Evolutionary conservation across 2,329 filamentous ascomycete genomes (phyloP).

Genomic region (Alternaria sp.): DNA sequence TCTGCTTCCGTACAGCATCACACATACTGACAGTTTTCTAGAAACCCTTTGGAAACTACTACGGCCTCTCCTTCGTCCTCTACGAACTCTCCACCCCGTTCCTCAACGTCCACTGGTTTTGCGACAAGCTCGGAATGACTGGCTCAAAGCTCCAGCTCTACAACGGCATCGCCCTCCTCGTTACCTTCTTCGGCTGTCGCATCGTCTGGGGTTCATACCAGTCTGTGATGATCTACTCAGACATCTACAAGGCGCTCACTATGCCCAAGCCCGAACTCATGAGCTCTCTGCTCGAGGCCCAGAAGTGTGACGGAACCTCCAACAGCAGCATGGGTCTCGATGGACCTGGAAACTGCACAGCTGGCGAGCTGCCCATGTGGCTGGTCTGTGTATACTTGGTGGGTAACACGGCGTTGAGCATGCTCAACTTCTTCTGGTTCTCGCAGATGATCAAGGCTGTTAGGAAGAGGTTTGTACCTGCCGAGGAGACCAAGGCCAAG

Average conservation of each 20-base stretch:
- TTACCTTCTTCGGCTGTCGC: constrained; percentile 76
- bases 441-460: constrained; percentile 84
- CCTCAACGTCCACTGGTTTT: constrained; percentile 89
- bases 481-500: constrained; percentile 20
- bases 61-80: constrained; percentile 78
- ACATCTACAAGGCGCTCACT: constrained; percentile 63
- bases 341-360: constrained; percentile 24
- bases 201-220: constrained; percentile 79
- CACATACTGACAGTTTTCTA: constrained; percentile 46
- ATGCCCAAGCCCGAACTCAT: constrained; percentile 20
- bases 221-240: constrained; percentile 67
- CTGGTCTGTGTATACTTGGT: constrained; percentile 71
- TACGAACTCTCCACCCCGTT: constrained; percentile 87
- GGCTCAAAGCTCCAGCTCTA: constrained; percentile 75
- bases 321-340: constrained; percentile 25
- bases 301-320: constrained; percentile 57
- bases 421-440: constrained; percentile 84
- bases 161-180: constrained; percentile 75
- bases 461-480: constrained; percentile 71
- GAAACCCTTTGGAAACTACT: constrained; percentile 85
- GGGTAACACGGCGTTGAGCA: constrained; percentile 74
- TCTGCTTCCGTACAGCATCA: not conserved
- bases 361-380: constrained; percentile 67
- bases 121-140: constrained; percentile 81
- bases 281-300: constrained; percentile 32